Conservation (phyloP, 805 yeast species). For the Lachancea dasiensis region DNA sequence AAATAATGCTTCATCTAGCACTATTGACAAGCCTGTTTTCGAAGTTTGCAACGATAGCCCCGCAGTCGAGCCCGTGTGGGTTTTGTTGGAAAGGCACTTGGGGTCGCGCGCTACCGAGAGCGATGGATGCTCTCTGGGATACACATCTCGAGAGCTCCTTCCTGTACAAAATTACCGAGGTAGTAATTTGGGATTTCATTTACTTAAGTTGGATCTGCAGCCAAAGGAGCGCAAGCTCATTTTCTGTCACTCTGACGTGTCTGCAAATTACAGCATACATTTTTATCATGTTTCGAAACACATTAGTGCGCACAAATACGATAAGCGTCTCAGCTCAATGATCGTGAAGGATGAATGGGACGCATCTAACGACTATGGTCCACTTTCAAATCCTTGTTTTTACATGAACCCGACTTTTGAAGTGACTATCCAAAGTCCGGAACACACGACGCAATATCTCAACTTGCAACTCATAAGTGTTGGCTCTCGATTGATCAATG, state of each 20-base stretch:
- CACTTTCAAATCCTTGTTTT: slow-evolving; percentile 10
- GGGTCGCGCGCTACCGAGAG: slow-evolving; percentile 13
- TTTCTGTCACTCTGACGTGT: slow-evolving; percentile 23
- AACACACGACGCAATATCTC: slow-evolving; percentile 11
- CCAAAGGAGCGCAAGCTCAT: slow-evolving; percentile 9
- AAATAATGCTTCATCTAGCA: slow-evolving; percentile 14
- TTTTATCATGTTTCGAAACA: slow-evolving; percentile 12
- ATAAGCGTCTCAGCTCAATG: not conserved
- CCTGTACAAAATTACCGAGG: not conserved
- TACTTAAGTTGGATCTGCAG: slow-evolving; percentile 7
- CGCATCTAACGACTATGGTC: slow-evolving; percentile 5
- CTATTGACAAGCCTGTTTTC: slow-evolving; percentile 40
- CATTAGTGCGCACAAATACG: slow-evolving; percentile 2
- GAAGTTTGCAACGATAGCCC: slow-evolving; percentile 32
- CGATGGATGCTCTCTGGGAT: slow-evolving; percentile 18
- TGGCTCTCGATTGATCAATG: slow-evolving; percentile 12
- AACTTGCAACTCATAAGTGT: slow-evolving; percentile 18
- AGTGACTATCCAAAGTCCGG: slow-evolving; percentile 13
- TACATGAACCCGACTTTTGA: slow-evolving; percentile 23
- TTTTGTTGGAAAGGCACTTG: slow-evolving; percentile 47
- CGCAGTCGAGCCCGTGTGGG: slow-evolving; percentile 35
- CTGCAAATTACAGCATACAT: slow-evolving; percentile 22
- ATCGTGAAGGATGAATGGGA: slow-evolving; percentile 10
- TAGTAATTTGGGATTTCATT: slow-evolving; percentile 18
- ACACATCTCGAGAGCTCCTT: slow-evolving; percentile 13